A percentile compares a stretch with the other conserved stretches of the same genome.
Evolutionary conservation across 257 asterid genomes (phyloP).

Genomic region (Plantago ovata): DNA sequence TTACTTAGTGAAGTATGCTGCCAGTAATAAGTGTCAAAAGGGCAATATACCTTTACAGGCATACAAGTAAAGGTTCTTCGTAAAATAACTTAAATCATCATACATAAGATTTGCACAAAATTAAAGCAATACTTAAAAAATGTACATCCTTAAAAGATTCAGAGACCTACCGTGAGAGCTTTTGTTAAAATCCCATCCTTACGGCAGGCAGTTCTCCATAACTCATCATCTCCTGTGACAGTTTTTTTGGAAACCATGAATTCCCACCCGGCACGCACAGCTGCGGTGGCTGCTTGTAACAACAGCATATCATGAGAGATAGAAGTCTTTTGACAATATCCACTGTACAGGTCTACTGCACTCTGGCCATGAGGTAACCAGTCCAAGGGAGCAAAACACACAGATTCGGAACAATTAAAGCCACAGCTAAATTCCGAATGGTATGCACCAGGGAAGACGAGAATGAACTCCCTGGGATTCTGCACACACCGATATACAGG

Average conservation of each 20-base stretch:
- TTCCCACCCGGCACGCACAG: constrained; percentile 51
- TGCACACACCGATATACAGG: constrained; percentile 86
- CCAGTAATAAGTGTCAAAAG: background rate
- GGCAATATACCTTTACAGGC: no score
- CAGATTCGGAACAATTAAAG: constrained; percentile 70
- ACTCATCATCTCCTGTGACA: constrained; percentile 21
- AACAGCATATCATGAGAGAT: constrained; percentile 72
- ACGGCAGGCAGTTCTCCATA: constrained; percentile 43
- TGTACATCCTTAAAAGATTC: background rate
- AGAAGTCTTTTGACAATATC: constrained; percentile 41
- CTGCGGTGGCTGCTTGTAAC: constrained; percentile 64
- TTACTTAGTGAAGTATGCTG: background rate
- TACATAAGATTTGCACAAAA: no score
- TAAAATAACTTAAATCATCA: background rate
- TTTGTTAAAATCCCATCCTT: constrained; percentile 57
- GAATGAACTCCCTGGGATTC: constrained; percentile 54
- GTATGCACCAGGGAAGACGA: constrained; percentile 72
- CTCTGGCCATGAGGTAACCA: constrained; percentile 82
- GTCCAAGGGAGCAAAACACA: constrained; percentile 73
- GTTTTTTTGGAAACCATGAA: constrained; percentile 18
- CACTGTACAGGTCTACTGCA: constrained; percentile 53
- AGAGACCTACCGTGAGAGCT: constrained; percentile 57
- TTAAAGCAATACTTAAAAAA: no score
- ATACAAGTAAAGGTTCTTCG: background rate
- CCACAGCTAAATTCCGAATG: constrained; percentile 69